Percentiles rank a stretch among this genome's conserved stretches.
phyloP scores from a whole-genome alignment of 352 stramenopile species.

The Pythium grandisporangium region DNA sequence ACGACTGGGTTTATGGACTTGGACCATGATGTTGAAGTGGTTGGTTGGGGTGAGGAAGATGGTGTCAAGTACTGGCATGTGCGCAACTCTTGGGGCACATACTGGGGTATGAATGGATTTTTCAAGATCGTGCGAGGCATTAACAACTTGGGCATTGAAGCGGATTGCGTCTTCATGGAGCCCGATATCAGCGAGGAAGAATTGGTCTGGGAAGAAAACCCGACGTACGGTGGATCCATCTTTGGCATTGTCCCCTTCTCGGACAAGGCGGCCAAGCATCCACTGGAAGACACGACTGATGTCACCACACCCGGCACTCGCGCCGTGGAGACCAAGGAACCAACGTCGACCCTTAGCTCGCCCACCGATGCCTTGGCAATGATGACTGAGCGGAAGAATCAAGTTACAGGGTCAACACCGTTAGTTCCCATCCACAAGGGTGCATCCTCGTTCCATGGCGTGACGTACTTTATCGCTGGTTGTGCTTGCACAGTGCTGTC shows the following conservation, averaged over 20 bases:
- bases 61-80: constrained; percentile 95
- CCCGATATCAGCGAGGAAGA: constrained; percentile 77
- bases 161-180: constrained; percentile 82
- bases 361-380: too few species aligned
- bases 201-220: constrained; percentile 73
- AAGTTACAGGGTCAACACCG: too few species aligned
- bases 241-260: constrained; percentile 74
- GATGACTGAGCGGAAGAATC: too few species aligned
- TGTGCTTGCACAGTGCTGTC: constrained; percentile 36
- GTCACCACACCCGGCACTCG: constrained; percentile 30
- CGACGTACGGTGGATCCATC: constrained; percentile 63
- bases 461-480: constrained; percentile 53
- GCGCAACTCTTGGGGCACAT: constrained; percentile 92
- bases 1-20: constrained; percentile 84
- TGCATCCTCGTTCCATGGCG: constrained; percentile 14
- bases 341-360: too few species aligned
- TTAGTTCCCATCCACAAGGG: too few species aligned
- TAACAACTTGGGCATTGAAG: constrained; percentile 91
- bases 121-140: constrained; percentile 91
- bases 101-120: constrained; percentile 96
- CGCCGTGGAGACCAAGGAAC: constrained; percentile 6
- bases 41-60: constrained; percentile 90
- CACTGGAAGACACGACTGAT: constrained; percentile 85
- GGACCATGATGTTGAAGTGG: constrained; percentile 75
- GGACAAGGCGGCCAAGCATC: constrained; percentile 66